phyloP scores from a whole-genome alignment of 176 grass and related monocot genomes.

The Zoysia japonica region DNA sequence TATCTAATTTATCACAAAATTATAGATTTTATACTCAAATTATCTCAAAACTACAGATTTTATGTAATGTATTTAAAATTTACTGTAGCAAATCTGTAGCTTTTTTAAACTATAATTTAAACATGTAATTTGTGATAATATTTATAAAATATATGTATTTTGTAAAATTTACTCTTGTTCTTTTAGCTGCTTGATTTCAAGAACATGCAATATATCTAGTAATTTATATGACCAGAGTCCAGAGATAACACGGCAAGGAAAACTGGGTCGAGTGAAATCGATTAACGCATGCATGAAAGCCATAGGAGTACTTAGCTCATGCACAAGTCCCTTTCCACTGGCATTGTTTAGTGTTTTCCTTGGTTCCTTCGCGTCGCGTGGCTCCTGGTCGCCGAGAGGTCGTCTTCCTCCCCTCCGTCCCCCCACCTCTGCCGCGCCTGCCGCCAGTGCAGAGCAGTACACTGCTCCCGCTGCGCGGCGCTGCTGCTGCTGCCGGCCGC shows the following conservation, averaged over 20 bases:
- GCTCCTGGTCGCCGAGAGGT: slow-evolving; percentile 2
- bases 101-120: too few relatives aligned
- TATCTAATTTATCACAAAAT: too few relatives aligned
- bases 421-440: slow-evolving; percentile 21
- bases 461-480: not conserved
- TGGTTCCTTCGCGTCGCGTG: slow-evolving; percentile 5
- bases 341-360: slow-evolving; percentile 28
- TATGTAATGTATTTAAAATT: too few relatives aligned
- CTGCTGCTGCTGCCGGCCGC: slow-evolving; percentile 5
- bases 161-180: too few relatives aligned
- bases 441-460: not conserved
- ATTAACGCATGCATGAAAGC: slow-evolving; percentile 6
- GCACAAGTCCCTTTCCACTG: slow-evolving; percentile 36
- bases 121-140: too few relatives aligned
- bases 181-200: not conserved
- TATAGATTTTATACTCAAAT: too few relatives aligned
- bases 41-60: too few relatives aligned
- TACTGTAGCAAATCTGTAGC: too few relatives aligned
- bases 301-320: slow-evolving; percentile 23
- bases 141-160: too few relatives aligned
- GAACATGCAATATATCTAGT: not conserved
- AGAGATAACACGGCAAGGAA: not conserved
- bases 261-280: slow-evolving; percentile 1
- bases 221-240: not conserved
- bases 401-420: not conserved